These are phyloP conservation scores for Mucor saturninus DNA, from an alignment of 371 early-diverging fungal genomes.

Conservation along the genomic window DNA sequence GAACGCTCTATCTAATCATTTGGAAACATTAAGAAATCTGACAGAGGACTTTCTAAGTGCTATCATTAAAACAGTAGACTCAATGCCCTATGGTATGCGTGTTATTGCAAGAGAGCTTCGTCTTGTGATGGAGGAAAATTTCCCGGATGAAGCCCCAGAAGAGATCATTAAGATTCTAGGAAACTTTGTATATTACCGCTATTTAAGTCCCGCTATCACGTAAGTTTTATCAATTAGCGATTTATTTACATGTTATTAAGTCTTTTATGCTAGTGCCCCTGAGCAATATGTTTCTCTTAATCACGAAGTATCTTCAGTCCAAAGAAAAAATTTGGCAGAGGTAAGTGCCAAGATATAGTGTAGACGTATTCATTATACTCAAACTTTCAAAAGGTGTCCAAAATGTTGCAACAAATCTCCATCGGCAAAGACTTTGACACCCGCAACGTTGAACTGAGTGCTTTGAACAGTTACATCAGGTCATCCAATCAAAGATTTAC, in stretches of 20 bases:
- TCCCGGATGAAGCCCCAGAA: conserved; percentile 81
- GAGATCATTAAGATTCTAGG: conserved; percentile 89
- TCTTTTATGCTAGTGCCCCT: conserved; percentile 64
- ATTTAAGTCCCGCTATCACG: conserved; percentile 96
- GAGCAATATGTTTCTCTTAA: conserved; percentile 95
- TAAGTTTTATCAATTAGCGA: not conserved
- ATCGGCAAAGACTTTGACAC: conserved; percentile 77
- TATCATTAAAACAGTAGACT: conserved; percentile 76
- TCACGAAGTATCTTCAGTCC: conserved; percentile 76
- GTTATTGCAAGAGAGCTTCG: conserved; percentile 92
- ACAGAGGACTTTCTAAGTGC: conserved; percentile 84
- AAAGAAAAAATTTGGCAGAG: conserved; percentile 96
- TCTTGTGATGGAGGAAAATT: conserved; percentile 76
- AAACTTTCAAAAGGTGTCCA: conserved; percentile 56
- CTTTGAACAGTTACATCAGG: conserved; percentile 82
- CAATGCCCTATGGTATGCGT: conserved; percentile 95
- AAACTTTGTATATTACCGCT: conserved; percentile 94
- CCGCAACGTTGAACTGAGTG: conserved; percentile 72
- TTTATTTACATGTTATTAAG: not conserved
- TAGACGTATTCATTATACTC: too few species aligned
- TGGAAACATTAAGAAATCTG: conserved; percentile 75
- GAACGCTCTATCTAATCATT: conserved; percentile 71
- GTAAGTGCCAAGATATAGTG: conserved; percentile 8
- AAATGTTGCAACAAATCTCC: conserved; percentile 92
- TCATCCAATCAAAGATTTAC: conserved; percentile 75